phyloP scores from a whole-genome alignment of 805 yeast genomes.

The Saturnispora serradocipensis region DNA sequence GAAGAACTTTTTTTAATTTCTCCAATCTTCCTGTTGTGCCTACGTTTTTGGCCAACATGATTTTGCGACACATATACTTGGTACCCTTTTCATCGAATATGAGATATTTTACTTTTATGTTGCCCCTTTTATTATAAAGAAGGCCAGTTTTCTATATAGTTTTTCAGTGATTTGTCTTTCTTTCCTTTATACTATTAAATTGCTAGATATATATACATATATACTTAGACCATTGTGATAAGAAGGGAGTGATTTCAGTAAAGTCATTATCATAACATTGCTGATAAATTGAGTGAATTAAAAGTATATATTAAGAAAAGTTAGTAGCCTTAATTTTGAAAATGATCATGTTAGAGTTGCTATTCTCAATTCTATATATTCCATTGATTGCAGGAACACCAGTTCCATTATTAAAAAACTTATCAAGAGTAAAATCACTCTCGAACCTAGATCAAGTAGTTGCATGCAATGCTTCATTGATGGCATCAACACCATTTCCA shows the following conservation, averaged over 20 bases:
- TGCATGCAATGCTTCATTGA: conserved; percentile 18
- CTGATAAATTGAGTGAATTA: neutral
- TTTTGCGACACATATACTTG: neutral
- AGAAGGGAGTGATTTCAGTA: neutral
- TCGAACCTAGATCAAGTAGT: neutral
- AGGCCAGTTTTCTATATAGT: neutral
- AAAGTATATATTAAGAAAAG: neutral
- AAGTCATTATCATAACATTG: neutral
- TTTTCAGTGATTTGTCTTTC: neutral
- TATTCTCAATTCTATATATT: neutral
- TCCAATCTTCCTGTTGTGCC: neutral
- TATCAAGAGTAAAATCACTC: neutral
- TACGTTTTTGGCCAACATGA: neutral
- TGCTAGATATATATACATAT: neutral
- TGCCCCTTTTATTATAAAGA: neutral
- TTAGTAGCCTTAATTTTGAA: neutral
- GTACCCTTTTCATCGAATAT: neutral
- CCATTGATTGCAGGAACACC: neutral
- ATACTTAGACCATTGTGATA: neutral
- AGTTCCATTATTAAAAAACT: neutral
- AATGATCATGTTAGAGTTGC: neutral
- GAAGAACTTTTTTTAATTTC: neutral
- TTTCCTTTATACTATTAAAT: neutral
- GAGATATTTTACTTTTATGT: neutral
- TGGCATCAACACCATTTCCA: conserved; percentile 43